Conservation (phyloP, 2,329 filamentous ascomycete genomes). For the Hymenoscyphus scutula region DNA sequence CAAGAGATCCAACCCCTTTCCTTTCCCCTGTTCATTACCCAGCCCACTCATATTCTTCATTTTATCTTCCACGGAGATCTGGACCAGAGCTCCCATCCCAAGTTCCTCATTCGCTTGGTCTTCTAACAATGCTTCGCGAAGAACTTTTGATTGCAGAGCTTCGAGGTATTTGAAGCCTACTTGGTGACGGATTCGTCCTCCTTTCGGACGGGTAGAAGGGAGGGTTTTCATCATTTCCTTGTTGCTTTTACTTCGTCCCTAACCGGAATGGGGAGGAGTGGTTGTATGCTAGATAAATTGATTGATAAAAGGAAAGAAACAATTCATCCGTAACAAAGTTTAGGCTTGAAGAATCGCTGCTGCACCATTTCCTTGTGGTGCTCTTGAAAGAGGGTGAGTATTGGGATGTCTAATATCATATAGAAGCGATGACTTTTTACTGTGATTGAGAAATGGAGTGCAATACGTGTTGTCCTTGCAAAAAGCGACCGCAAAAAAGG, state of each 20-base stretch:
- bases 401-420: not conserved
- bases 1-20: slow-evolving; percentile 30
- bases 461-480: too few species aligned
- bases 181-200: slow-evolving; percentile 28
- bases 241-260: not conserved
- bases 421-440: not conserved
- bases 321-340: slow-evolving; percentile 16
- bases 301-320: slow-evolving; percentile 30
- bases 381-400: not conserved
- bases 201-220: not conserved
- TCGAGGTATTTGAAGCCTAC: slow-evolving; percentile 37
- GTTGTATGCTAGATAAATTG: not conserved
- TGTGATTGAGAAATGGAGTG: too few species aligned
- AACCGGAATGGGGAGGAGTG: not conserved
- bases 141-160: slow-evolving; percentile 32
- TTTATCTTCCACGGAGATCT: not conserved
- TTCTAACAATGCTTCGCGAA: not conserved
- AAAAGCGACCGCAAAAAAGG: too few species aligned
- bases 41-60: not conserved
- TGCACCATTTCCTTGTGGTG: not conserved
- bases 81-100: not conserved
- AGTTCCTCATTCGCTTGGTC: not conserved
- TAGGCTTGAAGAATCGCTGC: slow-evolving; percentile 11
- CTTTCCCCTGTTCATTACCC: not conserved
- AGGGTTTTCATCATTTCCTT: not conserved